Evolutionary conservation across 306 rosid genomes (phyloP).

Genomic region (Lablab purpureus): DNA sequence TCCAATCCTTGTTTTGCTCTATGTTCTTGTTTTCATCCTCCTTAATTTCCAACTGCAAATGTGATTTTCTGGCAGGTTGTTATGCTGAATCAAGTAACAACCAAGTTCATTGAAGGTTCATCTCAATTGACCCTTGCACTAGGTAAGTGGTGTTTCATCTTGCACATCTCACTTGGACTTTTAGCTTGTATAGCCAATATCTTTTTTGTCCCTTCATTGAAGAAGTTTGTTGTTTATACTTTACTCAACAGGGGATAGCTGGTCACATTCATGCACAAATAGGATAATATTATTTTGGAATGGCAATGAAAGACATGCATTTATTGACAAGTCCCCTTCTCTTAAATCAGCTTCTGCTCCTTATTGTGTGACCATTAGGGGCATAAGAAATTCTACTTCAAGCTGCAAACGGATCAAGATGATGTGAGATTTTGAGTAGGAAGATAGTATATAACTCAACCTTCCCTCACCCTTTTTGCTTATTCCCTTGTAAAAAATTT

Average conservation of each 20-base stretch:
- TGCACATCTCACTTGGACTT: constrained; percentile 30
- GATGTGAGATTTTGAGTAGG: constrained; percentile 38
- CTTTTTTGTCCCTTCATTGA: background rate
- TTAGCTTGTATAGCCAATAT: constrained; percentile 13
- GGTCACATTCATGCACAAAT: constrained; percentile 95
- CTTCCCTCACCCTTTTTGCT: constrained; percentile 24
- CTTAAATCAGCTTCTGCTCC: constrained; percentile 75
- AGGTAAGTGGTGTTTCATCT: constrained; percentile 58
- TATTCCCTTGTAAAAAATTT: background rate
- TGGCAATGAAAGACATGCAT: constrained; percentile 70
- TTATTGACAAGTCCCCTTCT: constrained; percentile 84
- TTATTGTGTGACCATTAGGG: constrained; percentile 67
- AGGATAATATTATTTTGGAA: constrained; percentile 86
- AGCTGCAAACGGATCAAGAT: constrained; percentile 50
- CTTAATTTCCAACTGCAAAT: constrained; percentile 12
- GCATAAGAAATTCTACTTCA: constrained; percentile 66
- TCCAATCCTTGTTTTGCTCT: background rate
- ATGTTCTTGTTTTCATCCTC: constrained; percentile 3
- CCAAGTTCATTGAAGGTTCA: constrained; percentile 80
- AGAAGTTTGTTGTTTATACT: constrained; percentile 44
- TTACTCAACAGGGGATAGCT: constrained; percentile 80
- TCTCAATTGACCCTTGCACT: constrained; percentile 90
- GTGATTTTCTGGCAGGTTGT: constrained; percentile 59
- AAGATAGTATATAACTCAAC: constrained; percentile 7
- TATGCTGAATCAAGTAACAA: constrained; percentile 87